These are phyloP conservation scores for Aquanectria penicillioides DNA, from an alignment of 2,329 filamentous ascomycete genomes.

Conservation along the genomic window DNA sequence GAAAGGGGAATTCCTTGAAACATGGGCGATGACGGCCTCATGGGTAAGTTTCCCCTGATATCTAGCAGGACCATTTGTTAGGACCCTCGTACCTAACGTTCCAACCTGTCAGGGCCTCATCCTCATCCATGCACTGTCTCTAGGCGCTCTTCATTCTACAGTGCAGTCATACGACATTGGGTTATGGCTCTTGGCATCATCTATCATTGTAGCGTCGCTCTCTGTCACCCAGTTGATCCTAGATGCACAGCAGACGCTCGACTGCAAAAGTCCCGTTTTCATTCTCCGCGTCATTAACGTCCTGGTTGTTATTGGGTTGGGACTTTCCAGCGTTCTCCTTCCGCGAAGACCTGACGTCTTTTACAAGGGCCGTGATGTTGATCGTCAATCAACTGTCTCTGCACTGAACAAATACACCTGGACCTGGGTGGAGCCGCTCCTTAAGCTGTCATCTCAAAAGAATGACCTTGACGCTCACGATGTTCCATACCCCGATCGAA, in stretches of 20 bases:
- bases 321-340: constrained; percentile 62
- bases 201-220: constrained; percentile 54
- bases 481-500: constrained; percentile 68
- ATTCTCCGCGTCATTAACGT: constrained; percentile 59
- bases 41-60: constrained; percentile 65
- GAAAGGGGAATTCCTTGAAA: constrained; percentile 58
- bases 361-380: constrained; percentile 67
- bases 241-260: constrained; percentile 44
- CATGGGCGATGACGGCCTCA: constrained; percentile 68
- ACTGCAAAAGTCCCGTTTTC: constrained; percentile 53
- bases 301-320: constrained; percentile 54
- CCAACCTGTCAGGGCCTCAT: constrained; percentile 57
- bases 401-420: constrained; percentile 72
- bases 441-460: constrained; percentile 65
- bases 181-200: constrained; percentile 60
- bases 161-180: constrained; percentile 64
- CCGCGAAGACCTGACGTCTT: constrained; percentile 76
- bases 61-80: too few relatives aligned
- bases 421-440: constrained; percentile 67
- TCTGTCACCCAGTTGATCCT: constrained; percentile 57
- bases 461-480: constrained; percentile 70
- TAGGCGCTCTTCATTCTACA: constrained; percentile 61
- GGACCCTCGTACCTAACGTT: constrained; percentile 4
- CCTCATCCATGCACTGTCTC: constrained; percentile 60
- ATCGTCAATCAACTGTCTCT: constrained; percentile 69